Base-by-base conservation (phyloP, 768 basidiomycete species). In the Harrya chromipes region DNA sequence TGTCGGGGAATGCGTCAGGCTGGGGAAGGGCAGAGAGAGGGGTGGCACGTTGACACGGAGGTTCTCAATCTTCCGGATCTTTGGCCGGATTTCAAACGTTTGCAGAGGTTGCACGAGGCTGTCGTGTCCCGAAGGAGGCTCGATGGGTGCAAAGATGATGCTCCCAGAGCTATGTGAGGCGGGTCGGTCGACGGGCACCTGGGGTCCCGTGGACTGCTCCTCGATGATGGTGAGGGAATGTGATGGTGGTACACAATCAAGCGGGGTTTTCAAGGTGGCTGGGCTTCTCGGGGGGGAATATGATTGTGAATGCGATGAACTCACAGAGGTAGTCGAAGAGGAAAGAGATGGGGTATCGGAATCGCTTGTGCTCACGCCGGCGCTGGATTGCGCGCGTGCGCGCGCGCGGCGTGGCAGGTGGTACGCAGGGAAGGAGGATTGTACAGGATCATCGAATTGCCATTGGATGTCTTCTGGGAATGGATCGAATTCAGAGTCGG, bases 331-430 rank as follows among this genome's bases (percentile, higher is more conserved):
- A 36, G 56, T 64, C 24, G 72, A 76, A 42, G 74, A 74, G 26
- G 70, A 66, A 43, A 80, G 66, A 10, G 79, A 77, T n/a, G 76
- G 76, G n/a, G 72, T 73, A 49, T 77, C 75, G 43, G 72, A 74
- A 50, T 72, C 72, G 46, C 71, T 67, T 17, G 60, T 46, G 36
- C 69, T 65, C 20, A 70, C 45, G 38, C 60, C 57, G 6, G 68
- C 59, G 40, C 60, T 58, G 10, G 65, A 62, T 34, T 58, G 63
- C 23, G 64, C 50, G 6, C 61, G 58, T 34, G 62, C 47, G 19
- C 67, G 66, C 21, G 34, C 4, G 31, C 71, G 72, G 39, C 63
- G 66, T 33, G 73, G 69, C 29, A 70, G 57, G 46, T 70, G 70
- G 58, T 64, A 70, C 19, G 52, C 19, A n/a, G 62, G 57, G 50